These are phyloP conservation scores for Xylariaceae sp. DNA, from an alignment of 2,329 filamentous ascomycete species.

Conservation along the genomic window DNA sequence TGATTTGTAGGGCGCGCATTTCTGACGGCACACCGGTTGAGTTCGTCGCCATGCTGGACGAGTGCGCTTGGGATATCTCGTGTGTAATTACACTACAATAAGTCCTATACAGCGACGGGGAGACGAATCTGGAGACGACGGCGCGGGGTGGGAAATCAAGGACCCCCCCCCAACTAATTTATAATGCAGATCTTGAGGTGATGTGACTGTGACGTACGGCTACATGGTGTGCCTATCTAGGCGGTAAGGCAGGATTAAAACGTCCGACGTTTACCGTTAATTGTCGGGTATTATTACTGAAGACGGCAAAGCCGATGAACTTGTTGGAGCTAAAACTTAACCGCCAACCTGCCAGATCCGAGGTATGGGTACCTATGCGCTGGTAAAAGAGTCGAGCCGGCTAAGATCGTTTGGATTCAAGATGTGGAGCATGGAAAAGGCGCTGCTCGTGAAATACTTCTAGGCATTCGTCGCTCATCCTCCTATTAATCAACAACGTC, in stretches of 20 bases:
- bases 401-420: neutral
- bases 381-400: neutral
- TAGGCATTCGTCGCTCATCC: neutral
- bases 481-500: neutral
- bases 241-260: neutral
- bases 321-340: neutral
- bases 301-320: neutral
- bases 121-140: neutral
- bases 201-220: neutral
- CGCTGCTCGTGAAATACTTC: neutral
- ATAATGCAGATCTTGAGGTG: neutral
- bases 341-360: too few relatives aligned
- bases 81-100: too few relatives aligned
- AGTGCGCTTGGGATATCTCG: neutral
- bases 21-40: constrained; percentile 14
- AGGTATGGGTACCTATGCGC: too few relatives aligned
- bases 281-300: neutral
- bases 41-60: constrained; percentile 2
- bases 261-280: neutral
- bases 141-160: neutral
- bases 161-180: neutral
- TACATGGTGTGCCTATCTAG: neutral
- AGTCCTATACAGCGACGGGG: neutral
- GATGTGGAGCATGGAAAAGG: neutral
- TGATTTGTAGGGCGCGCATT: constrained; percentile 35